A percentile compares a stretch with the other conserved stretches of the same genome.
Conservation (phyloP, 768 basidiomycete species). For the Boletus edulis region DNA sequence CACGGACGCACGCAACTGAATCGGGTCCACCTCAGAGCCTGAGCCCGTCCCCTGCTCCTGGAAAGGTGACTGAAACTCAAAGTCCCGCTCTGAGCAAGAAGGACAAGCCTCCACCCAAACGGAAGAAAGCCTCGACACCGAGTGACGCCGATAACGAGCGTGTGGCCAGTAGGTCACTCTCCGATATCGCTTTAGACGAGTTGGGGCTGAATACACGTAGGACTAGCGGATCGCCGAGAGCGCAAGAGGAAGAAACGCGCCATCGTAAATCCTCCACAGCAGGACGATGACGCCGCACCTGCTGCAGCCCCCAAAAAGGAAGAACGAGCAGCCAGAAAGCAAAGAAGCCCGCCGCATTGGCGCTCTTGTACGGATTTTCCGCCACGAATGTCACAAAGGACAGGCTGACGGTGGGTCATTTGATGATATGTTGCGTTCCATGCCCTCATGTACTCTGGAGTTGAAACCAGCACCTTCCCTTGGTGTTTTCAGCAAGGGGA, state of each 20-base stretch:
- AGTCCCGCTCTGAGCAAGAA: constrained; percentile 4
- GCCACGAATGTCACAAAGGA: constrained; percentile 37
- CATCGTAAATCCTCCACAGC: constrained; percentile 38
- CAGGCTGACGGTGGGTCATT: constrained; percentile 33
- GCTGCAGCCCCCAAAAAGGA: constrained; percentile 6
- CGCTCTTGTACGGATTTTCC: constrained; percentile 37
- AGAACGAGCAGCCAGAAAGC: constrained; percentile 16
- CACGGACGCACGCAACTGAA: not conserved
- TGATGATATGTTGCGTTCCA: not conserved
- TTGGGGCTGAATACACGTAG: constrained; percentile 32
- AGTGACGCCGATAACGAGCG: constrained; percentile 34
- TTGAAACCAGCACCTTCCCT: constrained; percentile 27
- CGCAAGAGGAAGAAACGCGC: constrained; percentile 57
- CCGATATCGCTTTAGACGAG: not conserved
- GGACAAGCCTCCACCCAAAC: constrained; percentile 27
- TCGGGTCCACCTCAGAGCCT: no score
- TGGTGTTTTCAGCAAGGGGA: constrained; percentile 39
- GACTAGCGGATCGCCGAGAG: constrained; percentile 63
- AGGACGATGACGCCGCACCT: constrained; percentile 1
- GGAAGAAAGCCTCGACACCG: constrained; percentile 13
- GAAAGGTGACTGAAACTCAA: not conserved
- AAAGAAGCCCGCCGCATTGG: constrained; percentile 29
- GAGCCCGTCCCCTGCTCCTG: no score
- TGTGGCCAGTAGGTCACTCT: constrained; percentile 32
- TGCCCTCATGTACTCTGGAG: constrained; percentile 17